Evolutionary conservation across 257 asterid genomes (phyloP), one percentile per base, ranked within the genome.

Genomic region (Coffea canephora): DNA sequence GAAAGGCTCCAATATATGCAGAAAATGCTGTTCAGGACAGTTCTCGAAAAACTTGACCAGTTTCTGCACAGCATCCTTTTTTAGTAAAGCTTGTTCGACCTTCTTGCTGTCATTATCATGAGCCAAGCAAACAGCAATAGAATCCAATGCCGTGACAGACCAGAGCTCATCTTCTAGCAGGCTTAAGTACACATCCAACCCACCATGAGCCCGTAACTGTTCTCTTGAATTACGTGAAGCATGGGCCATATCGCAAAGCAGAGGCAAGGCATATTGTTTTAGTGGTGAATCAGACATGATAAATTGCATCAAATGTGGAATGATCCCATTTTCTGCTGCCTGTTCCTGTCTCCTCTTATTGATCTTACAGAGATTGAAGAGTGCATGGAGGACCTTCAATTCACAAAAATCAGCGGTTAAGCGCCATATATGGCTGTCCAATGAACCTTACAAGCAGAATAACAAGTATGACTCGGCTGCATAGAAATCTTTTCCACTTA

Each of bases 301-400:
- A 84, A 96, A 92, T 79, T 87, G 94, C 98, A 96, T 87, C 84
- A 96, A 87, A 86, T 91, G 99, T 79, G 99, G 99, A 85, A 96
- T 92, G 69, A 96, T 94, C 84, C 99, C 99, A 82, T 96, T 92
- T 85, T 96, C 99, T 66, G 98, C 99, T 16, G 99, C 98, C 82
- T 92, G 97, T 86, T 96, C 98, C 88, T 96, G 99, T 83, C 99
- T 92, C 89, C 97, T 91, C 93, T 94, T 96, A 90, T 92, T 94
- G 77, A 96, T 94, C 93, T 96, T 96, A 86, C 99, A 96, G 66
- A 96, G 93, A 88, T 96, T 96, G 97, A 96, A 94, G 74, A 96
- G 89, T 41, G 99, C 94, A 85, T 89, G 87, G 79, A 96, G 98
- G 79, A 92, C 98, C 98, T 96, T 86, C 84, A 91, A 79, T 71